Base-by-base conservation (phyloP, 2,329 filamentous ascomycete species). In the Aspergillus neotritici region DNA sequence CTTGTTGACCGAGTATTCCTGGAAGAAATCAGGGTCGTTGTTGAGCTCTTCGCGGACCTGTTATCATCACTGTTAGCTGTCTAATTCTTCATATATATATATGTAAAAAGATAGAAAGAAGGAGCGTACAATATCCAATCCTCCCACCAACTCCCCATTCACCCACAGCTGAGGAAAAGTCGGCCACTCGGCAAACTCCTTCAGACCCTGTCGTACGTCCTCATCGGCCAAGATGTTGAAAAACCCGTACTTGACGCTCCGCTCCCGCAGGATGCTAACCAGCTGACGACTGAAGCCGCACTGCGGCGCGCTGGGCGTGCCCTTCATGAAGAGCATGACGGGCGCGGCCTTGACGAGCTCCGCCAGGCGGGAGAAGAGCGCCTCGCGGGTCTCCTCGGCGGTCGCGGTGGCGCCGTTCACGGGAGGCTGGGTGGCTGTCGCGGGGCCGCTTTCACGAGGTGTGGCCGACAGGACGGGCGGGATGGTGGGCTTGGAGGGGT, bases 311-410 rank as follows among this genome's bases (percentile, higher is more conserved):
- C 83, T 87, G 0, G 89, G 89, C 3, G 87, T 94, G n/a, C 89
- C 90, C 73, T 95, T 95, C 88, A 95, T 95, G 69, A 98, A 98
- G 21, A 98, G 75, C 93, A 98, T 98, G 28, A 98, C 90, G 0
- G 90, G 88, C 28, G 93, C 91, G 4, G 93, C 93, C 72, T 91
- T 94, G 54, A 97, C 91, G 30, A 98, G 77, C 55, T 94, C 86
- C 14, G 71, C 78, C 31, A 98, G 74, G 28, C 91, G 78, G 65
- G 85, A 83, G 67, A 88, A 83, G 41, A 98, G 72, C 53, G 94
- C 89, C 65, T 96, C 87, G 70, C 91, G 91, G 38, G 78, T 77
- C 66, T 82, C 77, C 43, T 71, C 76, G n/a, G 65, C 53, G 2
- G 62, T 58, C 43, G 45, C 50, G 3, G 58, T 48, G 16, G 57